Evolutionary conservation across 768 basidiomycete genomes (phyloP), one percentile per base, ranked within the genome.

Genomic region (Cubamyces lactineus): DNA sequence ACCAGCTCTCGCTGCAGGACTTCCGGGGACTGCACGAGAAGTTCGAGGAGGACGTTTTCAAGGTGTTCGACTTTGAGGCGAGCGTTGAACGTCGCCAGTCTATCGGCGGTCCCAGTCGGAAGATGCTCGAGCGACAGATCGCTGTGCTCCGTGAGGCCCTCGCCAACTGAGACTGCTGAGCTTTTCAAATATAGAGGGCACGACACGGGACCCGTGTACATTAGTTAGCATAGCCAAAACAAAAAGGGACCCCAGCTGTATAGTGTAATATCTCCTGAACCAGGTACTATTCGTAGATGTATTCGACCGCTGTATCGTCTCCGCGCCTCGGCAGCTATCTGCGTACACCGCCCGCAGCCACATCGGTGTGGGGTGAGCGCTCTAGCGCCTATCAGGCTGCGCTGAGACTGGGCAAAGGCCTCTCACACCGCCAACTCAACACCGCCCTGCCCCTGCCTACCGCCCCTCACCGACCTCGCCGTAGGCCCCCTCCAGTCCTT

Each of bases 1-100:
- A 92, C 64, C 86, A 91, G 53, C 82, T 99, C 63, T 81, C 86
- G 1, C 79, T 95, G 52, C 77, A 86, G 39, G 94, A 99, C 74
- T 96, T 86, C 79, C 85, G 90, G 72, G 73, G 74, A 39, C 79
- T 99, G 66, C 87, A 85, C 66, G 80, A 83, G 40, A 85, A 87
- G 67, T 99, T 99, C 72, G 80, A 81, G 12, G 85, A 89, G 19
- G 95, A 98, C 72, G 86, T 99, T 12, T 80, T 84, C 66, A 75
- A 79, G 2, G 88, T 99, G 51, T 99, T 98, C 72, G 85, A 98
- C 76, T 99, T 98, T 73, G 96, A 98, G 74, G 88, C 90, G 50
- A 93, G 91, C 64, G 95, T 98, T 15, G 97, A 99, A 79, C 85
- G 94, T 64, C 79, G 96, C 69, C 83, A 91, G 70, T 88, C 96